Base-by-base conservation (phyloP, 2,329 filamentous ascomycete species). In the Graphilbum fragrans region DNA sequence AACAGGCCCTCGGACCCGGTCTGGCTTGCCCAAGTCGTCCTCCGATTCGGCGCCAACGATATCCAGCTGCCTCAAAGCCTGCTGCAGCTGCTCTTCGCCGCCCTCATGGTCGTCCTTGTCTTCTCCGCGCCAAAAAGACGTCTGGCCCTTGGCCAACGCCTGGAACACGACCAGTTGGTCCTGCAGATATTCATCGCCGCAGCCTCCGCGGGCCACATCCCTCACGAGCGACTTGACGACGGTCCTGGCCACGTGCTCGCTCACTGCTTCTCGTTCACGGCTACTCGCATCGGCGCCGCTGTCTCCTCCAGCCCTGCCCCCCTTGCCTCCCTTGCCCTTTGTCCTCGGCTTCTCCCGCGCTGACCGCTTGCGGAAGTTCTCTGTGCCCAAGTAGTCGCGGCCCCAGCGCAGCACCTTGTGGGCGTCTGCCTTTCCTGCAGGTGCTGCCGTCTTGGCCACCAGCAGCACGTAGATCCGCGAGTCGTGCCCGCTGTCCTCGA, bases 121-220 rank as follows among this genome's bases (percentile, higher is more conserved):
- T 27, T 52, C 49, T 39, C 47, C 41, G 32, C 60, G 50, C 11
- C 59, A 62, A 43, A 74, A 68, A 3, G 61, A 66, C 11, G 73
- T 73, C 39, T 53, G 59, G 0, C 71, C 74, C 12, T 67, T 61
- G 2, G 72, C 69, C 10, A 80, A 57, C 4, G 70, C 70, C 54
- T 80, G 75, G 50, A 78, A 77, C 17, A 74, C 60, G 3, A 79
- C 58, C 20, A 80, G 50, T 53, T 80, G 76, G 53, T 80, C 77
- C 55, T 79, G 73, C 14, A 80, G 59, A 50, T 69, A 65, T 48
- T 70, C 62, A 47, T 80, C 76, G 7, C 74, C 67, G 2, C 66
- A 60, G 0, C 71, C 66, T 2, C 63, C 44, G 7, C 31, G 25
- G 8, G 53, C 52, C 1, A 71, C 55, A 48, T 76, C 71, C 3